phyloP scores from a whole-genome alignment of 305 asterid species.

The Fraxinus paxiana region DNA sequence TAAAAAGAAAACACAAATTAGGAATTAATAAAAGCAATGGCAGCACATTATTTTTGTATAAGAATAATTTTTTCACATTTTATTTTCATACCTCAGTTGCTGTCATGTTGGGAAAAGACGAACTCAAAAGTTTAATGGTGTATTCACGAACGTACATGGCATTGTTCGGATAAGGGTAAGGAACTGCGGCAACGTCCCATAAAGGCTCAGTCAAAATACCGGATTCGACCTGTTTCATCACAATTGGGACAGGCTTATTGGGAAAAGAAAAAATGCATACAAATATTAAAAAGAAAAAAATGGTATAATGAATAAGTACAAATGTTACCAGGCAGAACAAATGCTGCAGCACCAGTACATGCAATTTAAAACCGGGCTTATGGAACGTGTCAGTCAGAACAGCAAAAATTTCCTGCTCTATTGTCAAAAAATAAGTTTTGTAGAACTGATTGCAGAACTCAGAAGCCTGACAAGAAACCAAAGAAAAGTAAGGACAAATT shows the following conservation, averaged over 20 bases:
- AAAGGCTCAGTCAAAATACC: slow-evolving; percentile 74
- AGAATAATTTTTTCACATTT: neutral
- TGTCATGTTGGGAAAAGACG: slow-evolving; percentile 96
- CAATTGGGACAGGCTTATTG: neutral
- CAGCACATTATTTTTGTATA: neutral
- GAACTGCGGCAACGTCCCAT: slow-evolving; percentile 79
- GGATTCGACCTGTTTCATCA: slow-evolving; percentile 56
- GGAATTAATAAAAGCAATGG: neutral
- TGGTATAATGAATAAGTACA: neutral
- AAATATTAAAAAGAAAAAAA: neutral
- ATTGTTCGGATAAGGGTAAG: slow-evolving; percentile 71
- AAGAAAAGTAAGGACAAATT: slow-evolving; percentile 18
- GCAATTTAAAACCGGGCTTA: slow-evolving; percentile 95
- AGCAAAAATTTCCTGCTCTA: slow-evolving; percentile 93
- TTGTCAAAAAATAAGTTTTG: slow-evolving; percentile 68
- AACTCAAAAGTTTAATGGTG: slow-evolving; percentile 77
- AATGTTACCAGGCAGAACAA: slow-evolving; percentile 76
- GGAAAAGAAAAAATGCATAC: neutral
- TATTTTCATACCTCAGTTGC: slow-evolving; percentile 58
- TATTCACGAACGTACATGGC: slow-evolving; percentile 67
- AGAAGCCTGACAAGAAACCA: slow-evolving; percentile 50
- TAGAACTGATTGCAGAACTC: slow-evolving; percentile 89
- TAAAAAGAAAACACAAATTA: slow-evolving; percentile 26
- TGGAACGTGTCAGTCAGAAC: slow-evolving; percentile 92
- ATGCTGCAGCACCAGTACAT: slow-evolving; percentile 78